phyloP scores from a whole-genome alignment of 108 stramenopile species.

The Seminavis robusta region DNA sequence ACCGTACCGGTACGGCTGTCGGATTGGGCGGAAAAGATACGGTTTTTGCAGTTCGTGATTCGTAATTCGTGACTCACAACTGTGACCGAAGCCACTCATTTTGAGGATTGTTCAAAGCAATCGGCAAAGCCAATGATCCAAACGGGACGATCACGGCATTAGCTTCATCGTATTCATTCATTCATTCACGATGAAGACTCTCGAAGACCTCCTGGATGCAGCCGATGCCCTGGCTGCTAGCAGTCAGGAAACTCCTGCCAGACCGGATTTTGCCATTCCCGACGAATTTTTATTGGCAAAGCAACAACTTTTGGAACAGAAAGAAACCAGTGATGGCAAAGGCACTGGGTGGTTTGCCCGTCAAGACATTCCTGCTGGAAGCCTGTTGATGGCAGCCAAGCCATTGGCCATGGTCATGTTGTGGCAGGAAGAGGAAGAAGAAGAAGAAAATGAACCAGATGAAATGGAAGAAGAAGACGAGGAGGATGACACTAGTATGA shows the following conservation, averaged over 20 bases:
- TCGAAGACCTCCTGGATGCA: conserved; percentile 48
- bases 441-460: conserved; percentile 30
- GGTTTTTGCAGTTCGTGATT: no score
- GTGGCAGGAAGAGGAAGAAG: conserved; percentile 40
- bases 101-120: no score
- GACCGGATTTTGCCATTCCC: conserved; percentile 44
- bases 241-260: conserved; percentile 33
- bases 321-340: conserved; percentile 28
- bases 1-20: no score
- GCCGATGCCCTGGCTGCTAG: conserved; percentile 41
- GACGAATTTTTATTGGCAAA: conserved; percentile 15
- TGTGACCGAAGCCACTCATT: no score
- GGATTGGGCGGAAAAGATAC: no score
- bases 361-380: conserved; percentile 37
- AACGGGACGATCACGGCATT: neutral
- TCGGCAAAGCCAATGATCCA: no score
- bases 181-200: no score
- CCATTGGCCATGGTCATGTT: conserved; percentile 60
- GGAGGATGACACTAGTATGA: conserved; percentile 13
- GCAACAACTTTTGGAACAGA: conserved; percentile 34
- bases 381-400: conserved; percentile 43
- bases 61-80: no score
- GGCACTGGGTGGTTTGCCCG: conserved; percentile 63
- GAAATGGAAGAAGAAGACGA: conserved; percentile 34
- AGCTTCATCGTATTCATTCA: neutral